These are phyloP conservation scores for Endoconidiophora laricicola DNA, from an alignment of 2,329 filamentous ascomycete species.

Conservation along the genomic window DNA sequence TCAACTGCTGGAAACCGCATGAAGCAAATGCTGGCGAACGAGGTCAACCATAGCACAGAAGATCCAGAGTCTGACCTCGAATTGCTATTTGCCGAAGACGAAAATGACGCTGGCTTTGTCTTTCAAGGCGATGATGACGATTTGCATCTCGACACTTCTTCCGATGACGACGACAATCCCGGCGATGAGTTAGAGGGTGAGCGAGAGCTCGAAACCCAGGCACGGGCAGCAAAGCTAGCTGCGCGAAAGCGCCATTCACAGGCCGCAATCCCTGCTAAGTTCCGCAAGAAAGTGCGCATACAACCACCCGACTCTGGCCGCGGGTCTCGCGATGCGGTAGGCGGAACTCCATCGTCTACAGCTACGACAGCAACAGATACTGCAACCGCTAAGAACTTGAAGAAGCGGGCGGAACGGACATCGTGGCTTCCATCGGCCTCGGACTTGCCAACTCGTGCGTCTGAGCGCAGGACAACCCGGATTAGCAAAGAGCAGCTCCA, in stretches of 20 bases:
- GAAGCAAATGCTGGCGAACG: constrained; percentile 58
- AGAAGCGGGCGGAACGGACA: constrained; percentile 43
- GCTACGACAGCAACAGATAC: constrained; percentile 21
- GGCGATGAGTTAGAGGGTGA: constrained; percentile 69
- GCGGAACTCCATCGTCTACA: neutral
- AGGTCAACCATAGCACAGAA: constrained; percentile 20
- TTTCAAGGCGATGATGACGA: constrained; percentile 50
- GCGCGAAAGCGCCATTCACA: constrained; percentile 57
- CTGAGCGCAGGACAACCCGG: constrained; percentile 39
- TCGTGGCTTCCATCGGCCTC: constrained; percentile 40
- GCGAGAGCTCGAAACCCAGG: constrained; percentile 64
- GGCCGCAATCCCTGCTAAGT: constrained; percentile 52
- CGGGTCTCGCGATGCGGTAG: neutral
- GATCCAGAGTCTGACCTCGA: constrained; percentile 54
- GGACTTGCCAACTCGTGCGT: constrained; percentile 41
- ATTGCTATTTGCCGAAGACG: constrained; percentile 59
- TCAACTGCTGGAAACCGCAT: constrained; percentile 75
- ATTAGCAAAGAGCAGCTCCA: constrained; percentile 46
- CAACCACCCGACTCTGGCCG: constrained; percentile 26
- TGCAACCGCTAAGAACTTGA: constrained; percentile 25
- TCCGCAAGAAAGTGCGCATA: constrained; percentile 63
- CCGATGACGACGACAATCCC: constrained; percentile 52
- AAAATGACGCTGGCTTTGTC: constrained; percentile 46
- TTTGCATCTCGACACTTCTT: constrained; percentile 72
- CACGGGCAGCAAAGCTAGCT: constrained; percentile 47